Conservation (phyloP, 768 basidiomycete species). For the Austroboletus eburneus region DNA sequence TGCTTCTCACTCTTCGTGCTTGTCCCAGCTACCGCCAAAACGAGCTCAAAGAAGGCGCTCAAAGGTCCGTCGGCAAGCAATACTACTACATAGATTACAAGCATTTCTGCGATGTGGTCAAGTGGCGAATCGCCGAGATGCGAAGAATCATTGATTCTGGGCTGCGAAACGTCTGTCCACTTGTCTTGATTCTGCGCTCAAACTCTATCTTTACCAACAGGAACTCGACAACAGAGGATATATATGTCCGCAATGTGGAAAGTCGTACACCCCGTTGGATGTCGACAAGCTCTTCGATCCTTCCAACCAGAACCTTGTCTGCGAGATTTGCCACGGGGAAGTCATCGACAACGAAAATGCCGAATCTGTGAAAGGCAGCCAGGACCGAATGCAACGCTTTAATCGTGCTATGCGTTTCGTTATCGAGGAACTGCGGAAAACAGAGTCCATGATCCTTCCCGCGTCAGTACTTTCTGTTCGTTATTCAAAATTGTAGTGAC, state of each 20-base stretch:
- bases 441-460: slow-evolving; percentile 83
- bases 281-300: slow-evolving; percentile 81
- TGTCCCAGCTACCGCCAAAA: slow-evolving; percentile 76
- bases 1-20: not conserved
- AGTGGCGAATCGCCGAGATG: slow-evolving; percentile 96
- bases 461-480: slow-evolving; percentile 47
- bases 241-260: slow-evolving; percentile 85
- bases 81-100: slow-evolving; percentile 98
- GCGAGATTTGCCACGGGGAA: slow-evolving; percentile 85
- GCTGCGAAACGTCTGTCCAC: slow-evolving; percentile 70
- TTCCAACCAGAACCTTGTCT: slow-evolving; percentile 59
- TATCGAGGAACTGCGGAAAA: slow-evolving; percentile 81
- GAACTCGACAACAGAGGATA: slow-evolving; percentile 98
- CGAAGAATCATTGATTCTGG: slow-evolving; percentile 83
- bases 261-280: slow-evolving; percentile 81
- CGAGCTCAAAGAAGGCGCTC: slow-evolving; percentile 85
- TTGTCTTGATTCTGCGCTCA: not conserved
- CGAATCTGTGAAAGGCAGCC: slow-evolving; percentile 76
- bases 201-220: slow-evolving; percentile 36
- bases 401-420: slow-evolving; percentile 88
- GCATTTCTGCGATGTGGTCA: slow-evolving; percentile 94
- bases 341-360: slow-evolving; percentile 90
- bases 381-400: slow-evolving; percentile 95
- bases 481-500: not conserved
- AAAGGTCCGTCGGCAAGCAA: slow-evolving; percentile 80